Base-by-base conservation (phyloP, 495 filamentous ascomycete genomes). In the Apiosordaria backusii region DNA sequence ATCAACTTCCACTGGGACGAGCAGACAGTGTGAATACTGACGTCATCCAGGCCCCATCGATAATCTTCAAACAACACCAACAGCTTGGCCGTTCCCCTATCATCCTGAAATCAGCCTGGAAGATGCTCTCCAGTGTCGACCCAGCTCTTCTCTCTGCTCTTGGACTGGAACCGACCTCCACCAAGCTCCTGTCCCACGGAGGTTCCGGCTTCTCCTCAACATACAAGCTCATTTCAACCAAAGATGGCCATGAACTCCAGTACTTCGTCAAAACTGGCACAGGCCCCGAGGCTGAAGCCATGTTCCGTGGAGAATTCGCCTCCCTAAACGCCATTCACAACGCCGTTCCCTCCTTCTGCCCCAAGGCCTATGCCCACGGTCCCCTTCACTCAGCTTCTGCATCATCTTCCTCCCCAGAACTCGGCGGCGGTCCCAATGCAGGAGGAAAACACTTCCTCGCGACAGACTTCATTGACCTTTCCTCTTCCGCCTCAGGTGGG, bases 181-280 rank as follows among this genome's bases (percentile, higher is more conserved):
- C 86, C 52, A 87, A 82, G 60, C 80, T 92, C 22, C 75, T 85
- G 0, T 79, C 83, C 25, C 83, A 90, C 67, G 92, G 92, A 52
- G 87, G 88, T 45, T 87, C 84, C 7, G 89, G 89, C 24, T 95
- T 94, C 77, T 83, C 90, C 18, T 89, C 83, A 23, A 93, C 92
- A 23, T 86, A 84, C 67, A 88, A 88, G 64, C 83, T 97, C 25
- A 54, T 63, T 18, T 85, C 79, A 50, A 84, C 78, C 29, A 75
- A 72, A 35, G 67, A 84, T 45, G 85, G 86, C 52, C 78, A 82
- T 68, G 80, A 86, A 45, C 84, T 85, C 29, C 78, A 79, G 15
- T 94, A 86, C 78, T 97, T 97, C 72, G 81, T 97, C 74, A 97
- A 97, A 76, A 94, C 86, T 0, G 90, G 87, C 2, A 78, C 79